Percentiles rank a stretch among this genome's conserved stretches.
These are phyloP conservation scores for Durusdinium trenchii DNA, from an alignment of 73 alveolate species.

Conservation along the genomic window DNA sequence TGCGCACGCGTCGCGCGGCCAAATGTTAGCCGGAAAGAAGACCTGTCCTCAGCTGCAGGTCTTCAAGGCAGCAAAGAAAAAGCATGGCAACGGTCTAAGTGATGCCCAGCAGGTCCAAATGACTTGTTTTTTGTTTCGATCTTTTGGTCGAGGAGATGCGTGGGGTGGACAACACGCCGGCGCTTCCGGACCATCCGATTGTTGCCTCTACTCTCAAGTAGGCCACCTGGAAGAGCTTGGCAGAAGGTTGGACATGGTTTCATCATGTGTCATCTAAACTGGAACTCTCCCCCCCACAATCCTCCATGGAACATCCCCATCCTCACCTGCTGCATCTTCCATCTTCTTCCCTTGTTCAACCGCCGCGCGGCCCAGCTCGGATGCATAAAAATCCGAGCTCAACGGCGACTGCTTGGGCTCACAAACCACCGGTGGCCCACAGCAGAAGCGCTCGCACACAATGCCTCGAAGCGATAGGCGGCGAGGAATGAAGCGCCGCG, in stretches of 20 bases:
- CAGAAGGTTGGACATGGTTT: too few species aligned
- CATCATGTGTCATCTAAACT: too few species aligned
- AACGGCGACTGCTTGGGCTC: background rate
- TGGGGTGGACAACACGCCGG: too few species aligned
- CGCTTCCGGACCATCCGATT: too few species aligned
- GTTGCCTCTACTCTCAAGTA: too few species aligned
- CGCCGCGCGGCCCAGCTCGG: conserved; percentile 37
- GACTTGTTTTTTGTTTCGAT: too few species aligned
- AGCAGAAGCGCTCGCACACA: conserved; percentile 87
- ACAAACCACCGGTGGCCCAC: conserved; percentile 63
- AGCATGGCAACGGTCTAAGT: background rate
- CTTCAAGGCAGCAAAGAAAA: background rate
- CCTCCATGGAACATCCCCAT: too few species aligned
- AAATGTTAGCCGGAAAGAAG: conserved; percentile 50
- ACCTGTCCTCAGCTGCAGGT: conserved; percentile 38
- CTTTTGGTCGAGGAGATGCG: too few species aligned
- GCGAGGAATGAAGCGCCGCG: too few species aligned
- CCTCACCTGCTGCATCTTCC: background rate
- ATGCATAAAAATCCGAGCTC: conserved; percentile 8
- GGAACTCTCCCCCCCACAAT: too few species aligned
- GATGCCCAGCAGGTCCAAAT: too few species aligned
- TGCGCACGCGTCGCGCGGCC: conserved; percentile 33
- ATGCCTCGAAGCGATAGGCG: background rate
- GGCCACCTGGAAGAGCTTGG: too few species aligned
- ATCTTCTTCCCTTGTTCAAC: background rate